phyloP scores from a whole-genome alignment of 1,284 basidiomycete species.

The Athelia psychrophila region DNA sequence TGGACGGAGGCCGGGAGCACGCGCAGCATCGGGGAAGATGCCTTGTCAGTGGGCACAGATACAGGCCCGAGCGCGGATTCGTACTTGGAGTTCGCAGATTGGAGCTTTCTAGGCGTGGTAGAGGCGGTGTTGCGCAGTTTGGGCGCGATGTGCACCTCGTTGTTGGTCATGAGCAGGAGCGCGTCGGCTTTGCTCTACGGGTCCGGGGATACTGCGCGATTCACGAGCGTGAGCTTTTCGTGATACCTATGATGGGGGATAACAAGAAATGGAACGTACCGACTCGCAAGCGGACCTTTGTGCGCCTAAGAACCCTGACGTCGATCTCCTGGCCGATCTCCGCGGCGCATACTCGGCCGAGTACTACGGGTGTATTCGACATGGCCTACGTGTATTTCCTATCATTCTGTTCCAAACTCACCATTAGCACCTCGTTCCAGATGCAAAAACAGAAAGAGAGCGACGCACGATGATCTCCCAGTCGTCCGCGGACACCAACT shows the following conservation, averaged over 20 bases:
- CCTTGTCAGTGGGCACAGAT: no score
- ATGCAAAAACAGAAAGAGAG: slow-evolving; percentile 1
- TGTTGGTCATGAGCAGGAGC: slow-evolving; percentile 79
- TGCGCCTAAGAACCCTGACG: slow-evolving; percentile 89
- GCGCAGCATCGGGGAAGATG: slow-evolving; percentile 35
- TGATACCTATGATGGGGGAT: neutral
- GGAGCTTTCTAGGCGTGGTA: slow-evolving; percentile 3
- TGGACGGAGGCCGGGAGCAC: slow-evolving; percentile 43
- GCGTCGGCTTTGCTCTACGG: slow-evolving; percentile 50
- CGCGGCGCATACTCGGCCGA: slow-evolving; percentile 91
- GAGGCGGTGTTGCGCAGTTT: slow-evolving; percentile 36
- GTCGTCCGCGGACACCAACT: slow-evolving; percentile 89
- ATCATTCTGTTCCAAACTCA: neutral
- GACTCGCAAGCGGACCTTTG: slow-evolving; percentile 81
- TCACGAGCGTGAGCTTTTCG: slow-evolving; percentile 9
- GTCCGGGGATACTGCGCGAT: slow-evolving; percentile 50
- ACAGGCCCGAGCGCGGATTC: slow-evolving; percentile 11
- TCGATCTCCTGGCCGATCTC: slow-evolving; percentile 84
- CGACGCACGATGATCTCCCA: slow-evolving; percentile 92
- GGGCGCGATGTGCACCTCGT: slow-evolving; percentile 92
- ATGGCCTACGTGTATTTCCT: slow-evolving; percentile 89
- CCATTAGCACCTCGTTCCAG: neutral
- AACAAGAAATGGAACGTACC: slow-evolving; percentile 48
- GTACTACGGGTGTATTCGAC: slow-evolving; percentile 86
- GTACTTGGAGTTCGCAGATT: slow-evolving; percentile 8